A percentile compares a stretch with the other conserved stretches of the same genome.
Evolutionary conservation across 1,284 basidiomycete genomes (phyloP).

Genomic region (Somion occarium): DNA sequence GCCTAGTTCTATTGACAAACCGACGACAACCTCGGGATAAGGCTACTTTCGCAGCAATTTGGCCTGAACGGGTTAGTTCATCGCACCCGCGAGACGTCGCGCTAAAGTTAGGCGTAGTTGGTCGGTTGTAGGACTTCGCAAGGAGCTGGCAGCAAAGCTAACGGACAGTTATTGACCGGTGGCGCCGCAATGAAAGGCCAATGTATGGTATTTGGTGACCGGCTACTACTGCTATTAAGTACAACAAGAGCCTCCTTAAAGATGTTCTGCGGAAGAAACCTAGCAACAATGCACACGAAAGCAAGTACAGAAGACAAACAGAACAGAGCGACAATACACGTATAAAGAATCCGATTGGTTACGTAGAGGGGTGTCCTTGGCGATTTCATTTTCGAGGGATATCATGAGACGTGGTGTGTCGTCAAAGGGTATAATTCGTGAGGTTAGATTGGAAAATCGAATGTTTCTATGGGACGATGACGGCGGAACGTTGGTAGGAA

Average conservation of each 20-base stretch:
- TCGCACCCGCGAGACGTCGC: too few relatives aligned
- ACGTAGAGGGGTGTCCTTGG: not conserved
- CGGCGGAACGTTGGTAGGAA: too few relatives aligned
- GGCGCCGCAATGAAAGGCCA: too few relatives aligned
- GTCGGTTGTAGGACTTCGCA: too few relatives aligned
- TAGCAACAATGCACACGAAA: not conserved
- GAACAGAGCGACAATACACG: not conserved
- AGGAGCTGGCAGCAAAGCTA: too few relatives aligned
- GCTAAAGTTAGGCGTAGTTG: not conserved
- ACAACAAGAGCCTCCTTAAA: too few relatives aligned
- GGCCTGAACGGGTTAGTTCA: not conserved
- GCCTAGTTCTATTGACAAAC: not conserved
- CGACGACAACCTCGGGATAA: not conserved
- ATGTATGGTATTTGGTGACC: not conserved
- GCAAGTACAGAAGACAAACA: not conserved
- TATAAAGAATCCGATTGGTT: too few relatives aligned
- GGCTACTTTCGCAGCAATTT: not conserved
- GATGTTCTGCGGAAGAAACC: too few relatives aligned
- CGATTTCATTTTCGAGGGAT: not conserved
- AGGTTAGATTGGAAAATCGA: not conserved
- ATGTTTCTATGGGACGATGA: too few relatives aligned
- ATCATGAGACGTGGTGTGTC: not conserved
- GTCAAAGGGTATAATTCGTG: not conserved
- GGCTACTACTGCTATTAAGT: not conserved
- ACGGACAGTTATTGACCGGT: too few relatives aligned